Evolutionary conservation across 2,329 filamentous ascomycete species (phyloP).

Genomic region (Onygenales sp.): DNA sequence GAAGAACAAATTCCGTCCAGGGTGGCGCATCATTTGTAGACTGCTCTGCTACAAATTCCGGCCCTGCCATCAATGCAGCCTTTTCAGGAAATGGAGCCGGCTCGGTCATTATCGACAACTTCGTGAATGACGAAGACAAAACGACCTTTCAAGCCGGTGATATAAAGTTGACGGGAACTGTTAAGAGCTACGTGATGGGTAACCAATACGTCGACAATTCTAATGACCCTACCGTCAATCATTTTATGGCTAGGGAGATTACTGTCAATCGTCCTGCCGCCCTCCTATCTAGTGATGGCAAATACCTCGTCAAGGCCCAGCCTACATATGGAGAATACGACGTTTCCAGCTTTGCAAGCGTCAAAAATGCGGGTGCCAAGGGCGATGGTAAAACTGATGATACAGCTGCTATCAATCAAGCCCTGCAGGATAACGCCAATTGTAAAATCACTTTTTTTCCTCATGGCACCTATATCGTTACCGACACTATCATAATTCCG

Average conservation of each 20-base stretch:
- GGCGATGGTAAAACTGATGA: slow-evolving; percentile 86
- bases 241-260: slow-evolving; percentile 49
- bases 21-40: slow-evolving; percentile 84
- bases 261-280: slow-evolving; percentile 53
- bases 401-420: slow-evolving; percentile 69
- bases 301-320: slow-evolving; percentile 73
- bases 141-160: not conserved
- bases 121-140: not conserved
- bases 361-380: slow-evolving; percentile 72
- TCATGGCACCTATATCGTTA: slow-evolving; percentile 54
- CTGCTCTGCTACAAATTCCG: slow-evolving; percentile 63
- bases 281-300: slow-evolving; percentile 56
- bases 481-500: slow-evolving; percentile 50
- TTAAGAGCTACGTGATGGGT: not conserved
- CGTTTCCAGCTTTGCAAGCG: slow-evolving; percentile 65
- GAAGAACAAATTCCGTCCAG: slow-evolving; percentile 53
- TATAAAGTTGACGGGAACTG: not conserved
- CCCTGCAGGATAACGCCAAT: slow-evolving; percentile 55
- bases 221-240: slow-evolving; percentile 25
- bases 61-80: slow-evolving; percentile 49
- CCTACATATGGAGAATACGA: slow-evolving; percentile 71
- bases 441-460: slow-evolving; percentile 57
- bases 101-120: not conserved
- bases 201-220: slow-evolving; percentile 9
- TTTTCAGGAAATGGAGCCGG: slow-evolving; percentile 41